Conservation (phyloP, 768 basidiomycete species). For the Auriscalpium microsporum region DNA sequence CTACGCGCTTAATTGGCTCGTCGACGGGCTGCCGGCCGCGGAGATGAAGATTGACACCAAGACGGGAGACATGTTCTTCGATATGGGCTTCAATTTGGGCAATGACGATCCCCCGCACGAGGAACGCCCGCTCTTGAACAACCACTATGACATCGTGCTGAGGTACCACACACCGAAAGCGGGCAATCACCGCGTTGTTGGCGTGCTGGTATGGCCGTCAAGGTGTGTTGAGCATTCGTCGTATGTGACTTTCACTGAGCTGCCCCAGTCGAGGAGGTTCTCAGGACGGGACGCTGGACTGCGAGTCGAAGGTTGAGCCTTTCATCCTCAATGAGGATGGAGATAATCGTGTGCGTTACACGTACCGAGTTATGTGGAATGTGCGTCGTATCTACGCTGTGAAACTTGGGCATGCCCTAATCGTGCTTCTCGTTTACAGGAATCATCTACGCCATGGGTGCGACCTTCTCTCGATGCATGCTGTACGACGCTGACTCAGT, state of each 20-base stretch:
- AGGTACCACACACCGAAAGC: constrained; percentile 73
- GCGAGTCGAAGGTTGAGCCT: constrained; percentile 38
- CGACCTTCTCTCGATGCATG: constrained; percentile 1
- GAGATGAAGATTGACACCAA: constrained; percentile 82
- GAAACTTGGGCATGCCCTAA: background rate
- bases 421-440: constrained; percentile 31
- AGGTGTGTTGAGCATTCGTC: constrained; percentile 23
- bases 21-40: constrained; percentile 90
- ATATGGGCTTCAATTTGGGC: constrained; percentile 93
- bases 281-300: constrained; percentile 44
- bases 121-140: constrained; percentile 68
- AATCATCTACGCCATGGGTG: constrained; percentile 83
- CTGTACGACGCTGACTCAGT: constrained; percentile 7
- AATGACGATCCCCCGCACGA: constrained; percentile 49
- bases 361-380: constrained; percentile 83
- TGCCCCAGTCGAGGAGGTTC: constrained; percentile 52
- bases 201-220: constrained; percentile 78
- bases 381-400: constrained; percentile 27
- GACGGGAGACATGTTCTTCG: constrained; percentile 81
- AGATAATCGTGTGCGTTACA: constrained; percentile 65
- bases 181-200: constrained; percentile 78
- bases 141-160: constrained; percentile 85
- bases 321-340: constrained; percentile 55
- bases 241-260: background rate
- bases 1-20: constrained; percentile 89